These are phyloP conservation scores for Kwoniella sp. DNA, from an alignment of 768 basidiomycete genomes.

Conservation along the genomic window DNA sequence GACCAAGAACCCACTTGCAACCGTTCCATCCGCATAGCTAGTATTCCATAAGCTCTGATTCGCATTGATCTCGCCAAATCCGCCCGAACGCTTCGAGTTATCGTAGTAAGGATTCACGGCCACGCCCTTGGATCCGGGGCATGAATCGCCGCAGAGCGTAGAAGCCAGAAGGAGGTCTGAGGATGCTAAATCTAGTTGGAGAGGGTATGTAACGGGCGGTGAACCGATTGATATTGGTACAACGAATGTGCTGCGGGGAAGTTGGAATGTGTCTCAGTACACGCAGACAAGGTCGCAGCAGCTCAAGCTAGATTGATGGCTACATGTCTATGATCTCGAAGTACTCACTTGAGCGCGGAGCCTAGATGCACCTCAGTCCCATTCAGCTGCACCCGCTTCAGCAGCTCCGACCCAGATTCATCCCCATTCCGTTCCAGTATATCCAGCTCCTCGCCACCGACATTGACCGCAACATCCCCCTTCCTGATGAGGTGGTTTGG, in stretches of 20 bases:
- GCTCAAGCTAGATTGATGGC: too few relatives aligned
- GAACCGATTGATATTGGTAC: conserved; percentile 38
- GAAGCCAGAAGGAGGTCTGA: conserved; percentile 46
- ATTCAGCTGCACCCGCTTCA: conserved; percentile 12
- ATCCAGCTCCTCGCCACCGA: conserved; percentile 17
- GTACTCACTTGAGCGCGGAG: conserved; percentile 23
- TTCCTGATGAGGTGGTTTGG: not conserved
- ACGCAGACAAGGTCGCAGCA: not conserved
- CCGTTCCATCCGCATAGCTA: conserved; percentile 38
- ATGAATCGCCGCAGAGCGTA: conserved; percentile 34
- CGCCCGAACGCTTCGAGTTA: conserved; percentile 12
- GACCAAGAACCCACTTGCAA: conserved; percentile 35
- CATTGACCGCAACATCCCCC: conserved; percentile 10
- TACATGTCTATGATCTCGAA: not conserved
- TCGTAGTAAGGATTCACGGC: conserved; percentile 38
- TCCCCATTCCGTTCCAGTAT: conserved; percentile 3
- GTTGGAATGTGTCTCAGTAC: not conserved
- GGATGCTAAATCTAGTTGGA: conserved; percentile 48
- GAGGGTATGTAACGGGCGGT: conserved; percentile 40
- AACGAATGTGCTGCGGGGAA: conserved; percentile 37
- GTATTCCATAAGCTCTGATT: conserved; percentile 36
- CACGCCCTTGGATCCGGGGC: conserved; percentile 30
- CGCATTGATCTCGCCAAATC: conserved; percentile 27
- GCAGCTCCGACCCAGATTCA: not conserved
- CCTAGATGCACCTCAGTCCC: conserved; percentile 22